These are phyloP conservation scores for Firmiana major DNA, from an alignment of 345 rosid genomes.

Conservation along the genomic window DNA sequence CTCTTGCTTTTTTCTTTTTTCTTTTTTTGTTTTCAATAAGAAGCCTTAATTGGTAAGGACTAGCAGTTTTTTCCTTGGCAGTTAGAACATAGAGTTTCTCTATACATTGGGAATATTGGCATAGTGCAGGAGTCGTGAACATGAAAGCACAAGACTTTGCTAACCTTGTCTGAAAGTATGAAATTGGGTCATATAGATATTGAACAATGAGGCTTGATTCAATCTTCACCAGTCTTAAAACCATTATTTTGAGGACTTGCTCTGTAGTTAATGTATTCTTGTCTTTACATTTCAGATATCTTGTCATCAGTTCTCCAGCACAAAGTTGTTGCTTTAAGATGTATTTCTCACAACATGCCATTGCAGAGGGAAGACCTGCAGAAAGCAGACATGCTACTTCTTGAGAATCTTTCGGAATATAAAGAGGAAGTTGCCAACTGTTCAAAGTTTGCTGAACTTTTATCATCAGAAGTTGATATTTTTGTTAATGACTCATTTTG, in stretches of 20 bases:
- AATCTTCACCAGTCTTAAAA: background rate
- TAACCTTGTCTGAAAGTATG: too few relatives aligned
- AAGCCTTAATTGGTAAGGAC: background rate
- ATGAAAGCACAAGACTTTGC: too few relatives aligned
- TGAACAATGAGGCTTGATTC: background rate
- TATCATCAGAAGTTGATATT: slow-evolving; percentile 59
- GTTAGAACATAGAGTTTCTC: too few relatives aligned
- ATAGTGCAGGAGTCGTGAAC: too few relatives aligned
- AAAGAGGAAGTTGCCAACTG: slow-evolving; percentile 63
- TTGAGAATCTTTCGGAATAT: slow-evolving; percentile 48
- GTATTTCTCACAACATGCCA: slow-evolving; percentile 25
- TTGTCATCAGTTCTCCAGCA: slow-evolving; percentile 40
- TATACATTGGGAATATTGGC: too few relatives aligned
- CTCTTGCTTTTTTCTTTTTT: background rate
- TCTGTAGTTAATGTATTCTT: slow-evolving; percentile 10
- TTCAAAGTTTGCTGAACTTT: slow-evolving; percentile 38
- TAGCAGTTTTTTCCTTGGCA: too few relatives aligned
- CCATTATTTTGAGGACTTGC: background rate
- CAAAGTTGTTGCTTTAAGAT: slow-evolving; percentile 32
- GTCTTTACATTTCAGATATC: slow-evolving; percentile 34
- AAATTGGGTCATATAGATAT: background rate
- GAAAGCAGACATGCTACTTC: slow-evolving; percentile 39
- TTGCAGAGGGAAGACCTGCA: slow-evolving; percentile 30
- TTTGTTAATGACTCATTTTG: slow-evolving; percentile 64
- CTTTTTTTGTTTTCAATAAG: too few relatives aligned